Conservation (phyloP, 2,329 filamentous ascomycete species). For the Beauveria pseudobassiana region DNA sequence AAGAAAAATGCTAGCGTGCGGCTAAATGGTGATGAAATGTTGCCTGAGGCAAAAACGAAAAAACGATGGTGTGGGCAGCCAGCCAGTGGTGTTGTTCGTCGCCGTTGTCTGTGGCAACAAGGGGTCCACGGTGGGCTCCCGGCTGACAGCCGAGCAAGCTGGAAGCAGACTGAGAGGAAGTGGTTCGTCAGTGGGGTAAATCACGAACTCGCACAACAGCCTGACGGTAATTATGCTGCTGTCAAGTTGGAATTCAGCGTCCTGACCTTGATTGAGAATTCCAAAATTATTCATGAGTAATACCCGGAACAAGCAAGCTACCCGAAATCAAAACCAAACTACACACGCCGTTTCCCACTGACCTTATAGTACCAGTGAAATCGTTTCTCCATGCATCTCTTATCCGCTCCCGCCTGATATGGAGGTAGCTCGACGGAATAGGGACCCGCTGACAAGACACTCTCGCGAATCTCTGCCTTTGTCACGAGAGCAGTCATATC, state of each 20-base stretch:
- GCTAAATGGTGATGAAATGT: neutral
- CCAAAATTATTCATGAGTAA: no score
- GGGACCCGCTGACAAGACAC: neutral
- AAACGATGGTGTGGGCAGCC: neutral
- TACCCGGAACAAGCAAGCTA: no score
- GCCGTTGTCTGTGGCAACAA: constrained; percentile 34
- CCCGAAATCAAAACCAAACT: no score
- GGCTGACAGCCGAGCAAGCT: neutral
- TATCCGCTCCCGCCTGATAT: neutral
- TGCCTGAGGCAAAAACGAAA: neutral
- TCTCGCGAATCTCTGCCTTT: constrained; percentile 2
- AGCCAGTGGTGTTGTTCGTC: constrained; percentile 11
- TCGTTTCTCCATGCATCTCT: neutral
- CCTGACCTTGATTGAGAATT: no score
- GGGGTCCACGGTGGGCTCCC: neutral
- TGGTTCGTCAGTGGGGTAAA: no score
- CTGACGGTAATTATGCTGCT: no score
- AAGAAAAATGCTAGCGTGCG: neutral
- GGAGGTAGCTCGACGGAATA: neutral
- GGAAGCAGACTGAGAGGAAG: no score
- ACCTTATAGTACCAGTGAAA: neutral
- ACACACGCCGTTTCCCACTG: neutral
- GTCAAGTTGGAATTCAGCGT: no score
- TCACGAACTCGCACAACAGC: no score
- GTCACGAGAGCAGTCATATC: constrained; percentile 5